phyloP scores from a whole-genome alignment of 768 basidiomycete species.

The Amanita brunnescens region DNA sequence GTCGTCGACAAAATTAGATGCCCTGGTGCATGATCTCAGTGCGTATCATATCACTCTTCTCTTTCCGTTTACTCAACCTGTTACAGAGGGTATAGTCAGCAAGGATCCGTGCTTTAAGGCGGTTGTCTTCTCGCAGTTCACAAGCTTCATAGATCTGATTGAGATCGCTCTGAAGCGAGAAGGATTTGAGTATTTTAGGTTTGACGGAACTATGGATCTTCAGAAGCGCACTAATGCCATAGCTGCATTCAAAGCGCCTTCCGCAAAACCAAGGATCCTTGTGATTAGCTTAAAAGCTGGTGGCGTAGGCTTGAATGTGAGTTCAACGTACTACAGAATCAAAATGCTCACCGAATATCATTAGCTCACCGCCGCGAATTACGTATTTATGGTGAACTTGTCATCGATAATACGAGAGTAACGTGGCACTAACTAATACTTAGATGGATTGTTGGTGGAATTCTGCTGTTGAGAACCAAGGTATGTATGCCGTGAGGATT shows the following conservation, averaged over 20 bases:
- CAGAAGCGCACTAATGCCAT: slow-evolving; percentile 72
- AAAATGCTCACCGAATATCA: background rate
- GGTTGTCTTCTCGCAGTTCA: slow-evolving; percentile 88
- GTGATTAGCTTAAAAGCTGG: slow-evolving; percentile 84
- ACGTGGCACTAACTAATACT: background rate
- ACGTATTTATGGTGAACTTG: slow-evolving; percentile 71
- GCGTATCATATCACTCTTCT: slow-evolving; percentile 9
- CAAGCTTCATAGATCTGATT: slow-evolving; percentile 79
- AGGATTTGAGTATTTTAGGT: slow-evolving; percentile 59
- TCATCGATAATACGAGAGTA: background rate
- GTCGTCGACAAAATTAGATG: slow-evolving; percentile 87
- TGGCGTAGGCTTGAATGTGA: slow-evolving; percentile 82
- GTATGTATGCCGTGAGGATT: slow-evolving; percentile 20
- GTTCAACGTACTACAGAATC: slow-evolving; percentile 13
- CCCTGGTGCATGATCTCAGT: slow-evolving; percentile 68
- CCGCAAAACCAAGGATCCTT: slow-evolving; percentile 65
- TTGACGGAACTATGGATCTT: slow-evolving; percentile 90
- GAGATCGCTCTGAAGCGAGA: slow-evolving; percentile 64
- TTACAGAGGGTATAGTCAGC: slow-evolving; percentile 48
- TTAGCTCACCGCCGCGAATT: slow-evolving; percentile 70
- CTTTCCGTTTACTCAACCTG: background rate
- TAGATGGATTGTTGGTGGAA: slow-evolving; percentile 97
- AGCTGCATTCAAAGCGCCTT: slow-evolving; percentile 63
- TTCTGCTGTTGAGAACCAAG: slow-evolving; percentile 74
- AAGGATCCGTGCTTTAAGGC: slow-evolving; percentile 75